A percentile compares a stretch with the other conserved stretches of the same genome.
Evolutionary conservation across 306 rosid genomes (phyloP).

Genomic region (Vigna reflexopilosa): DNA sequence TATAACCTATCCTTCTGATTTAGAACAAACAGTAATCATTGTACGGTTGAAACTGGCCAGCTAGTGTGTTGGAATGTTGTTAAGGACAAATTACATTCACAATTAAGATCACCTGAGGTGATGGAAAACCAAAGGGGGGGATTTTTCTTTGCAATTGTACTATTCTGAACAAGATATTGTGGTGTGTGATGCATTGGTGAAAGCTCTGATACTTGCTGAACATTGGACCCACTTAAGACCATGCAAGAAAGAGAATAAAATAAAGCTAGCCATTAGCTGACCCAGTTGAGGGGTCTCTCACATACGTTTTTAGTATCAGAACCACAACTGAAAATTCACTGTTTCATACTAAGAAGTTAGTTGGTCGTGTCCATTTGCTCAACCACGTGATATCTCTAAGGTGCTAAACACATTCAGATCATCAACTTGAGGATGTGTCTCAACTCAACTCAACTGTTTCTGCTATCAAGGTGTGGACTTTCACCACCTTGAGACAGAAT

Average conservation of each 20-base stretch:
- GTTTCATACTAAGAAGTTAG: background rate
- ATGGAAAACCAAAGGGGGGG: constrained; percentile 33
- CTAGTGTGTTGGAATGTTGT: constrained; percentile 63
- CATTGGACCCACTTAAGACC: constrained; percentile 45
- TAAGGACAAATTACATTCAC: constrained; percentile 56
- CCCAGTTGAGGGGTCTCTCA: constrained; percentile 10
- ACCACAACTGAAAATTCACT: constrained; percentile 37
- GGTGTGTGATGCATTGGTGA: constrained; percentile 39
- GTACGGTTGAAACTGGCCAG: constrained; percentile 60
- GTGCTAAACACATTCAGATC: constrained; percentile 9
- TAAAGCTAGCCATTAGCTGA: constrained; percentile 30
- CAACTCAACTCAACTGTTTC: constrained; percentile 19
- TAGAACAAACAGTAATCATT: constrained; percentile 48
- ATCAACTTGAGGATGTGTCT: constrained; percentile 4
- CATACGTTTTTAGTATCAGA: constrained; percentile 24
- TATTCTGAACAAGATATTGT: constrained; percentile 28
- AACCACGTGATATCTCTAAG: constrained; percentile 21
- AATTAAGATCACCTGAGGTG: constrained; percentile 35
- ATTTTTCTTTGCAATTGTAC: constrained; percentile 37
- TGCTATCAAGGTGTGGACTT: constrained; percentile 17
- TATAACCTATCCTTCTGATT: constrained; percentile 44
- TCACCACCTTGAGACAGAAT: constrained; percentile 20
- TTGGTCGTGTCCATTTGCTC: constrained; percentile 33
- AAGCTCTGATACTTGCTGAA: constrained; percentile 46
- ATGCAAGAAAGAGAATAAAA: constrained; percentile 34